Percentiles rank a stretch among this genome's conserved stretches.
These are phyloP conservation scores for Neospermospora avenae DNA, from an alignment of 2,329 filamentous ascomycete species.

Conservation along the genomic window DNA sequence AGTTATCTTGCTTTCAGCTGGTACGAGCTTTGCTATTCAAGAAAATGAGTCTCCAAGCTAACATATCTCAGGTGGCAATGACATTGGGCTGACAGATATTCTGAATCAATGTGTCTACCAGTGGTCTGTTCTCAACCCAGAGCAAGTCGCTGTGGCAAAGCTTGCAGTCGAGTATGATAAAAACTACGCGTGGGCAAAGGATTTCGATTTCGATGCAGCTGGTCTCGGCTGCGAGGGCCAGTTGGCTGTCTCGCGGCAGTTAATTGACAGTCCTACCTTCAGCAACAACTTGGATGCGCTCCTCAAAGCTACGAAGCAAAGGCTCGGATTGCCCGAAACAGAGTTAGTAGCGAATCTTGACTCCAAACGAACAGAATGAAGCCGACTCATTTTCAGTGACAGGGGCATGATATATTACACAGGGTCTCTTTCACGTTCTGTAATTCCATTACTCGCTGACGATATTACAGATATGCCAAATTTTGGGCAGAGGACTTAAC, in stretches of 20 bases:
- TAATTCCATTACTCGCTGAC: background rate
- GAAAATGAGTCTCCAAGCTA: background rate
- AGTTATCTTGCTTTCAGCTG: slow-evolving; percentile 5
- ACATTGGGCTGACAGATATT: background rate
- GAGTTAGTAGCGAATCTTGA: background rate
- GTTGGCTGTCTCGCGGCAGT: background rate
- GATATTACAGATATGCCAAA: background rate
- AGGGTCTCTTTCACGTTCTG: background rate
- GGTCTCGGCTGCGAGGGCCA: background rate
- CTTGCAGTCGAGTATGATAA: background rate
- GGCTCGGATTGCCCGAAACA: background rate
- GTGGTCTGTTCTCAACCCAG: background rate
- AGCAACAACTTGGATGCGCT: background rate
- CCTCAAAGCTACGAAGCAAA: background rate
- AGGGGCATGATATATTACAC: slow-evolving; percentile 1
- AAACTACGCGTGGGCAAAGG: background rate
- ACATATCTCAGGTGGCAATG: background rate
- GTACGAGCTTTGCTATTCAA: background rate
- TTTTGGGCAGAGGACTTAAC: background rate
- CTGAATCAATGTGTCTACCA: slow-evolving; percentile 4
- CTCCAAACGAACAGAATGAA: background rate
- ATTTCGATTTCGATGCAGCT: background rate
- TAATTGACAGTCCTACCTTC: background rate
- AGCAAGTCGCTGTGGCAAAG: background rate
- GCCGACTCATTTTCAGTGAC: background rate